Base-by-base conservation (phyloP, 345 rosid species). In the Schrenkiella parvula region DNA sequence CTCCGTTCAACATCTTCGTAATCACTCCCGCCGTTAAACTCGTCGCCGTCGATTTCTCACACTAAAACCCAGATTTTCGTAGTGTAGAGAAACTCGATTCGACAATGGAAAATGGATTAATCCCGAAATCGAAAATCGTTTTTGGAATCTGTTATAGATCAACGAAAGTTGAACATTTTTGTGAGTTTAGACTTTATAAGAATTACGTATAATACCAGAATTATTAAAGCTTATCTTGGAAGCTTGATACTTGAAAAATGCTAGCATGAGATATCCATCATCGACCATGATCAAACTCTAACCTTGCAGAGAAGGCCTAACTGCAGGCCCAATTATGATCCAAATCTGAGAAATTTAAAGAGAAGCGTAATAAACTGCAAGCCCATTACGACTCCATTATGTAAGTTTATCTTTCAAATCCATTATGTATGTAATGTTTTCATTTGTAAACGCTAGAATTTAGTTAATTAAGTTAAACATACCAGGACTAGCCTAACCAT, bases 11-110 rank as follows among this genome's bases (percentile, higher is more conserved):
- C 65, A 93, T 82, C 82, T 59, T 80, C 75, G 62, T 14, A 44
- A 88, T 74, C 63, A 87, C 88, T 14, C 96, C 91, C 39, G 73
- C 85, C 75, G 96, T 86, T 74, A 93, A 75, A 64, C 78, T 71
- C 64, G 60, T 72, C 75, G 76, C 83, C 84, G 81, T 82, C 44
- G 13, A 28, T 38, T n/a, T n/a, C n/a, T n/a, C n/a, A n/a, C n/a
- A 18, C 37, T 5, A 62, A 35, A 26, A 14, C 60, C 28, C 21
- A 17, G 17, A 18, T 11, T 15, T 47, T 54, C 43, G 28, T 11
- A 60, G 21, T 25, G 54, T 8, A 1, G 32, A 11, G 51, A 17
- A 31, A 14, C 35, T 21, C 39, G 39, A 55, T 55, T 55, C 54
- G 31, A 10, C 23, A 3, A 26, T n/a, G 13, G 8, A 1, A 34